phyloP scores from a whole-genome alignment of 176 grass and related monocot species.

The Musa acuminata region DNA sequence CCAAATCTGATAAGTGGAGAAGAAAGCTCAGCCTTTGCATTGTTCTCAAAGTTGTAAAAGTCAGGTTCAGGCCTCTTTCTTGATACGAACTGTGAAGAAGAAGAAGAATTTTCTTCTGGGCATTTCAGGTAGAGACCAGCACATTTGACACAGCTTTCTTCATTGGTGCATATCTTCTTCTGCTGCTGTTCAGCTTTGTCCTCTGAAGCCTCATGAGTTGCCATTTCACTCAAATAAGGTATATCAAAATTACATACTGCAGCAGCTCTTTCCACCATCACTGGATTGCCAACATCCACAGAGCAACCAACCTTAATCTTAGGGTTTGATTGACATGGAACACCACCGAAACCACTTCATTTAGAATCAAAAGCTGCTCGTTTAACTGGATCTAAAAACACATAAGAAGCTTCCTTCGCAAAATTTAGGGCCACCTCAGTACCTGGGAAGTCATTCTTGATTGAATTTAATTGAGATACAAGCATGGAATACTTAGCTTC shows the following conservation, averaged over 20 bases:
- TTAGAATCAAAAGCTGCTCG: constrained; percentile 31
- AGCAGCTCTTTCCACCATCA: not conserved
- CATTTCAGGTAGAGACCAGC: too few species aligned
- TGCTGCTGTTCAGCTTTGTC: not conserved
- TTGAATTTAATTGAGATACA: constrained; percentile 29
- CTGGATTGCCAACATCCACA: not conserved
- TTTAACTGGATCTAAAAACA: constrained; percentile 41
- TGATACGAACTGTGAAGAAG: too few species aligned
- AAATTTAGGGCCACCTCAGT: constrained; percentile 33
- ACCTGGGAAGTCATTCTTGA: constrained; percentile 26
- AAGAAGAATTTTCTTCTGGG: too few species aligned
- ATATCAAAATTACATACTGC: not conserved
- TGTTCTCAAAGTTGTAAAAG: too few species aligned
- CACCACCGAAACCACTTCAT: not conserved
- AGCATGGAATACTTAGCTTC: constrained; percentile 34
- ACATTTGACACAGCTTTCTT: not conserved
- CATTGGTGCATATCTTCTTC: not conserved
- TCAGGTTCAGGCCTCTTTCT: too few species aligned
- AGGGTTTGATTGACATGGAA: not conserved
- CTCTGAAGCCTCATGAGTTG: not conserved
- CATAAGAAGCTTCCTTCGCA: constrained; percentile 37
- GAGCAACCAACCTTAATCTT: not conserved
- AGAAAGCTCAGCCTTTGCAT: too few species aligned
- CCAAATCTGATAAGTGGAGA: too few species aligned
- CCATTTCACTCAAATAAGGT: not conserved